Conservation (phyloP, 2,329 filamentous ascomycete genomes). For the Microdochium nivale region DNA sequence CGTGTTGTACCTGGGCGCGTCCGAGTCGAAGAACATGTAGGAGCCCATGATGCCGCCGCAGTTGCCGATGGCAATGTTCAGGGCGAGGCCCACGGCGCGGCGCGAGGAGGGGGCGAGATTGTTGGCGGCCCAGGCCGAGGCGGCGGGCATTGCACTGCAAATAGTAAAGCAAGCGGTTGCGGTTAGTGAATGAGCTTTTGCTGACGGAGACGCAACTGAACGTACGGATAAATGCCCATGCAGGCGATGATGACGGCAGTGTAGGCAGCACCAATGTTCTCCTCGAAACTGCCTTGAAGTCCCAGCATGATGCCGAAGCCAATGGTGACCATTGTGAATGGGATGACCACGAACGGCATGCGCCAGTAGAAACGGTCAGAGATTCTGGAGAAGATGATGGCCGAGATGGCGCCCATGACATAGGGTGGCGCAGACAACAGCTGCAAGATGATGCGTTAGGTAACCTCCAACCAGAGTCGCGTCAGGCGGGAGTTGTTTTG, state of each 20-base stretch:
- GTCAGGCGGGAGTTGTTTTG: neutral
- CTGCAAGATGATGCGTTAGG: slow-evolving; percentile 12
- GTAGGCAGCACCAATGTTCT: slow-evolving; percentile 48
- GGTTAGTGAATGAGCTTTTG: neutral
- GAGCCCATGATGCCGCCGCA: slow-evolving; percentile 30
- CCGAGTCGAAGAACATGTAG: slow-evolving; percentile 26
- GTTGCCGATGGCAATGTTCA: slow-evolving; percentile 28
- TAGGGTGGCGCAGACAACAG: slow-evolving; percentile 51
- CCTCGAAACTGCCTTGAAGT: slow-evolving; percentile 36
- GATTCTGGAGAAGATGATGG: slow-evolving; percentile 53
- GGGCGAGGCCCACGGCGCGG: slow-evolving; percentile 27
- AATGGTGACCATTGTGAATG: slow-evolving; percentile 49
- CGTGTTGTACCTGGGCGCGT: slow-evolving; percentile 23
- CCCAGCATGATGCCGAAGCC: slow-evolving; percentile 54
- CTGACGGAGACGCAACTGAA: slow-evolving; percentile 27
- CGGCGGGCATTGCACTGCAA: slow-evolving; percentile 16
- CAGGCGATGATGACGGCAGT: slow-evolving; percentile 60
- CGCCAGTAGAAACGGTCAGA: slow-evolving; percentile 58
- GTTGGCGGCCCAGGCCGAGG: slow-evolving; percentile 60
- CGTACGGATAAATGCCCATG: slow-evolving; percentile 58
- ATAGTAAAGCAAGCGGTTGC: slow-evolving; percentile 29
- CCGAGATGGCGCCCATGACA: slow-evolving; percentile 53
- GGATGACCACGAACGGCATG: slow-evolving; percentile 56
- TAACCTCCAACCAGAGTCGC: neutral
- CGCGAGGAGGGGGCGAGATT: slow-evolving; percentile 43